A percentile compares a stretch with the other conserved stretches of the same genome.
Evolutionary conservation across 805 yeast species (phyloP).

Genomic region (Candida suzukii): DNA sequence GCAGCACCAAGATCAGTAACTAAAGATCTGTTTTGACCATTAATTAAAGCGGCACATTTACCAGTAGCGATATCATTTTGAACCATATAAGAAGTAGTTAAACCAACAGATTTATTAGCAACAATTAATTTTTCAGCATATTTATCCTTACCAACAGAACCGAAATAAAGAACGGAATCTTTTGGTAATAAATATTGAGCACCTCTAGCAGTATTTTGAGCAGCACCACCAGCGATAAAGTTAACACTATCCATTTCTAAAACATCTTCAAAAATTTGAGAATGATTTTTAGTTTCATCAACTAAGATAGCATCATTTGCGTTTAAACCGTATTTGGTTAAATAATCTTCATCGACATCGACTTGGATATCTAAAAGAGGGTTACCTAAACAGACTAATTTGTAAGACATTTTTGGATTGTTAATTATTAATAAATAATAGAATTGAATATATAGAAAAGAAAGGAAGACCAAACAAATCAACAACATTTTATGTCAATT

Average conservation of each 20-base stretch:
- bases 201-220: slow-evolving; percentile 98
- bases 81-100: slow-evolving; percentile 77
- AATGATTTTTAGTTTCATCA: slow-evolving; percentile 61
- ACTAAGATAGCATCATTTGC: slow-evolving; percentile 88
- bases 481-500: too few species aligned
- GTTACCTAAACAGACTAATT: slow-evolving; percentile 83
- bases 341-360: slow-evolving; percentile 58
- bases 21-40: slow-evolving; percentile 80
- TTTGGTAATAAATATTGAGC: slow-evolving; percentile 87
- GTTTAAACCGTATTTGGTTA: slow-evolving; percentile 76
- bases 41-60: slow-evolving; percentile 93
- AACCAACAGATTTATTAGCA: slow-evolving; percentile 87
- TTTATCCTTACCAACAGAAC: slow-evolving; percentile 91
- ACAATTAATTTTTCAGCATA: slow-evolving; percentile 72
- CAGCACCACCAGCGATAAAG: slow-evolving; percentile 97
- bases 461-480: too few species aligned
- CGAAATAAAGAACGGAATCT: slow-evolving; percentile 84
- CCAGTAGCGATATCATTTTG: slow-evolving; percentile 81
- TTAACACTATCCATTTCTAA: slow-evolving; percentile 52
- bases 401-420: slow-evolving; percentile 42
- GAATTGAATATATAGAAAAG: neutral
- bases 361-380: slow-evolving; percentile 87
- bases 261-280: slow-evolving; percentile 81
- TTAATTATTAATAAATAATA: too few species aligned
- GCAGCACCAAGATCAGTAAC: slow-evolving; percentile 98